Base-by-base conservation (phyloP, 1,284 basidiomycete species). In the Sanguinoderma infundibulare region DNA sequence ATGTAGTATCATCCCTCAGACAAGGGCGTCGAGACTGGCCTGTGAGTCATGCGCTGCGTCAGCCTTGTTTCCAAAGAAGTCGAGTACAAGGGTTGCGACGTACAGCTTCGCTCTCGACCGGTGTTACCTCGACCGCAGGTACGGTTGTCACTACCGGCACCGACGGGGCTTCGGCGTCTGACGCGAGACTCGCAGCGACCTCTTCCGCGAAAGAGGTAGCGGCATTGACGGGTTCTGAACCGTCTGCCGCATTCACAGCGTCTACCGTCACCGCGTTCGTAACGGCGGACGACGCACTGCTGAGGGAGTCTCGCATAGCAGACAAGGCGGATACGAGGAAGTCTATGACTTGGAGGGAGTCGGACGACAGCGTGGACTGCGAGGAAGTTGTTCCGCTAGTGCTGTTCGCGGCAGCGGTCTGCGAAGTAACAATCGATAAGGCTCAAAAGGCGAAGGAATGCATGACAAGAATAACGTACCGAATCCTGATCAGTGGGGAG, bases 321-420 rank as follows among this genome's bases (percentile, higher is more conserved):
- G 58, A 40, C 36, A 59, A 38, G n/a, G 53, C 51, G 28, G 58
- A 59, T 5, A 59, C 50, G 26, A 59, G 42, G 53, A 59, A 49
- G 22, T 59, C 58, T n/a, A 59, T 53, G 35, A 59, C 44, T 26
- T 53, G 52, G 20, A 59, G 46, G 3, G 58, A 59, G 44, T 59
- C 44, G 10, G 52, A 50, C 28, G n/a, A 59, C 32, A 20, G 44
- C 52, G n/a, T 44, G 44, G n/a, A n/a, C n/a, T n/a, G n/a, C n/a
- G n/a, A n/a, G n/a, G n/a, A n/a, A n/a, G n/a, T n/a, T n/a, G n/a
- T n/a, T n/a, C n/a, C 35, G 12, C 32, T 20, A 12, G n/a, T n/a
- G n/a, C n/a, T 47, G 26, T 15, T 51, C n/a, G n/a, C n/a, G n/a
- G n/a, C n/a, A n/a, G 49, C 10, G 32, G 12, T 32, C 30, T 35